Percentiles rank a stretch among this genome's conserved stretches.
These are phyloP conservation scores for Aspergillus latus DNA, from an alignment of 2,329 filamentous ascomycete genomes.

Conservation along the genomic window DNA sequence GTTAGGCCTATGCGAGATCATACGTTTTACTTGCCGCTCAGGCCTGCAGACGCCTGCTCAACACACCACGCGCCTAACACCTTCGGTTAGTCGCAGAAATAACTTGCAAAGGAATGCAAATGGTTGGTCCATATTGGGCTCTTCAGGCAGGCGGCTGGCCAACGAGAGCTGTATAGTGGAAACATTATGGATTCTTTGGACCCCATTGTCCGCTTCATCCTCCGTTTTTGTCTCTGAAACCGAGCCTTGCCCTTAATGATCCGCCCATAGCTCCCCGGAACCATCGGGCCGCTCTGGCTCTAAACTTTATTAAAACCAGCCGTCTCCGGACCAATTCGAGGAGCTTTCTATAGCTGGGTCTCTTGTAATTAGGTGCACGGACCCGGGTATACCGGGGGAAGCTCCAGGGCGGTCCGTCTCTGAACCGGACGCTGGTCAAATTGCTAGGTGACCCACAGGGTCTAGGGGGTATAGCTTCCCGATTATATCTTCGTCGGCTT, in stretches of 20 bases:
- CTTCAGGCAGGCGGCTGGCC: background rate
- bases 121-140: background rate
- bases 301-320: background rate
- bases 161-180: background rate
- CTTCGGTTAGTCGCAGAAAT: constrained; percentile 8
- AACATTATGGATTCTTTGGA: background rate
- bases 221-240: background rate
- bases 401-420: background rate
- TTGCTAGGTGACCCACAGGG: background rate
- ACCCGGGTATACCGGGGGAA: background rate
- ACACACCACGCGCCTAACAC: background rate
- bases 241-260: background rate
- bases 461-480: background rate
- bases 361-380: background rate
- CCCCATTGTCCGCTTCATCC: background rate
- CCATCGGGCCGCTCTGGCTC: background rate
- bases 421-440: background rate
- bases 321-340: background rate
- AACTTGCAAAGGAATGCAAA: background rate
- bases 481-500: background rate
- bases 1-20: constrained; percentile 8
- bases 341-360: background rate
- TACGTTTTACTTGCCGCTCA: constrained; percentile 7
- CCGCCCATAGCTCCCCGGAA: background rate
- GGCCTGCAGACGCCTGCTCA: background rate